Evolutionary conservation across 139 green algal genomes (phyloP).

Genomic region (Trebouxia sp.): DNA sequence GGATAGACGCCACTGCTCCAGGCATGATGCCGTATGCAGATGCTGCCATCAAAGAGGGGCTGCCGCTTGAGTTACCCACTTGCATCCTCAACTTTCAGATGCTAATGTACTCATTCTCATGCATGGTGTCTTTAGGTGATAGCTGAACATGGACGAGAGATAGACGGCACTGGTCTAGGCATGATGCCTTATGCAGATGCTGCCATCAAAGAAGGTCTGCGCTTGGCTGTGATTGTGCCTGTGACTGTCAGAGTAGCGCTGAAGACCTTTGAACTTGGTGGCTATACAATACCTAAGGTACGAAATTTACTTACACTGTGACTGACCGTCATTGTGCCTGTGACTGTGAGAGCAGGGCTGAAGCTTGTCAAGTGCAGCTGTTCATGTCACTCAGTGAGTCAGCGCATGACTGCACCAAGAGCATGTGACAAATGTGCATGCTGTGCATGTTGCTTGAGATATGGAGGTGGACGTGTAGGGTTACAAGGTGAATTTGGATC

Average conservation of each 20-base stretch:
- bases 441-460: background rate
- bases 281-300: constrained; percentile 3
- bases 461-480: no score
- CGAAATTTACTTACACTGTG: background rate
- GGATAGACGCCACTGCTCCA: background rate
- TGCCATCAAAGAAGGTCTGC: background rate
- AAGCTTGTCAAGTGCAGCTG: no score
- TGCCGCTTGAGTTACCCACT: no score
- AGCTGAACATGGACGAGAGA: background rate
- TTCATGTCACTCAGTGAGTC: no score
- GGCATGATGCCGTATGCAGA: background rate
- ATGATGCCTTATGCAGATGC: background rate
- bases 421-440: background rate
- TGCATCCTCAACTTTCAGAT: no score
- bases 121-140: background rate
- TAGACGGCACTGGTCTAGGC: background rate
- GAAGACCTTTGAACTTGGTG: background rate
- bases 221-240: background rate
- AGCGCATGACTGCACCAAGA: no score
- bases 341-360: no score
- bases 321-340: no score
- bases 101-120: no score
- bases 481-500: background rate
- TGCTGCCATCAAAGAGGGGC: no score
- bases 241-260: background rate